These are phyloP conservation scores for Cyberlindnera galapagoensis DNA, from an alignment of 805 yeast genomes.

Conservation along the genomic window DNA sequence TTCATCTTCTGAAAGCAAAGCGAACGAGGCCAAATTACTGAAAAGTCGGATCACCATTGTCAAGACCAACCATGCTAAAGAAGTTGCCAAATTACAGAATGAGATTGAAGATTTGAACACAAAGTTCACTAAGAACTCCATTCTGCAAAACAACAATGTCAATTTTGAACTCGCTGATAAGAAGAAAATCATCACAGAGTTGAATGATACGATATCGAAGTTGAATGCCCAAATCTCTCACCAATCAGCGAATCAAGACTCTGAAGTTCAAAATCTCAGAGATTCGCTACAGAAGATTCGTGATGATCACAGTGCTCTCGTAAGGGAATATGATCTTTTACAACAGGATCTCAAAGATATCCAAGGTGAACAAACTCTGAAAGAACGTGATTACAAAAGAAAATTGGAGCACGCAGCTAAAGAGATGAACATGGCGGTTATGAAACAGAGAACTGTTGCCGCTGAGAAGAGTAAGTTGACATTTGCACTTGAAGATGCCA, in stretches of 20 bases:
- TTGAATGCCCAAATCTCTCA: slow-evolving; percentile 10
- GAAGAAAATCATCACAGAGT: slow-evolving; percentile 12
- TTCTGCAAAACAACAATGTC: slow-evolving; percentile 6
- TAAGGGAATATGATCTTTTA: slow-evolving; percentile 21
- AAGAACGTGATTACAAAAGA: slow-evolving; percentile 26
- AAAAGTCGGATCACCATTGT: slow-evolving; percentile 18
- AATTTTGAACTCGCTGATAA: slow-evolving; percentile 10
- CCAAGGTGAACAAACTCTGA: slow-evolving; percentile 22
- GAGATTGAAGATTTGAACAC: slow-evolving; percentile 13
- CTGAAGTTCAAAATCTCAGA: slow-evolving; percentile 9
- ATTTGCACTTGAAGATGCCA: slow-evolving; percentile 32
- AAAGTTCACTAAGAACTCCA: slow-evolving; percentile 2
- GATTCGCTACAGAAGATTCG: slow-evolving; percentile 8
- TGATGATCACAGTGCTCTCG: slow-evolving; percentile 16
- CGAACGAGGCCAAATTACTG: slow-evolving; percentile 17
- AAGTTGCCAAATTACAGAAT: slow-evolving; percentile 12
- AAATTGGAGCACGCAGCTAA: slow-evolving; percentile 29
- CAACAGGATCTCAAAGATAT: slow-evolving; percentile 18
- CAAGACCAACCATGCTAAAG: slow-evolving; percentile 19
- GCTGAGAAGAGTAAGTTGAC: slow-evolving; percentile 40
- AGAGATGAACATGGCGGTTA: slow-evolving; percentile 34
- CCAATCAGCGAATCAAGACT: slow-evolving; percentile 11
- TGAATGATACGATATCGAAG: slow-evolving; percentile 12
- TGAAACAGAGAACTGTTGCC: slow-evolving; percentile 36
- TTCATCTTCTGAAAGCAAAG: slow-evolving; percentile 3